Conservation (phyloP, 1,139 yeast species). For the Magnusiomyces paraingens region DNA sequence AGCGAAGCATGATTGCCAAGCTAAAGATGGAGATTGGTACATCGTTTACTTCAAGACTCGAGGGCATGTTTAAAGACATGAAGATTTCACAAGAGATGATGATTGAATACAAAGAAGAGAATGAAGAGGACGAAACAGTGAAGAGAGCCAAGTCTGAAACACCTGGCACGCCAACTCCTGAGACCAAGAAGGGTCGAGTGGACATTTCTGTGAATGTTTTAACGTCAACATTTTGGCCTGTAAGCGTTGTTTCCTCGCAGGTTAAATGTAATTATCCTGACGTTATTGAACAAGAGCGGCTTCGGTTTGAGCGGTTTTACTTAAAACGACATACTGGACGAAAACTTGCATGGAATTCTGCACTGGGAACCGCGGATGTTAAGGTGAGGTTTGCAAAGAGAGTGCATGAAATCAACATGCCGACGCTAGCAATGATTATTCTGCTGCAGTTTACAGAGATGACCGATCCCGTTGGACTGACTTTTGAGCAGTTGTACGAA, state of each 20-base stretch:
- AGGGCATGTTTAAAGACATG: slow-evolving; percentile 84
- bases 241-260: slow-evolving; percentile 48
- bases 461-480: slow-evolving; percentile 44
- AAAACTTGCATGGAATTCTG: slow-evolving; percentile 75
- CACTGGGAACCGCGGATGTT: slow-evolving; percentile 71
- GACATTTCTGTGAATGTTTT: slow-evolving; percentile 49
- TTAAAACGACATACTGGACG: slow-evolving; percentile 65
- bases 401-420: slow-evolving; percentile 73
- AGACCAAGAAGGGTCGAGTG: slow-evolving; percentile 19
- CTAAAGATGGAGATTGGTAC: slow-evolving; percentile 76
- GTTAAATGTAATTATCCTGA: slow-evolving; percentile 51
- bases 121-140: background rate
- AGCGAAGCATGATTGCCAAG: slow-evolving; percentile 61
- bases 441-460: slow-evolving; percentile 63
- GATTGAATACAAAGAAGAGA: slow-evolving; percentile 34
- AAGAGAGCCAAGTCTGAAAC: slow-evolving; percentile 15
- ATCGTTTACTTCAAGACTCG: slow-evolving; percentile 70
- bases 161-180: slow-evolving; percentile 4
- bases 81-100: slow-evolving; percentile 58
- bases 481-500: slow-evolving; percentile 56
- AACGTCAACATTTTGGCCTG: slow-evolving; percentile 57
- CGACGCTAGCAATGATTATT: slow-evolving; percentile 73
- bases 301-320: slow-evolving; percentile 45
- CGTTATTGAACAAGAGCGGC: slow-evolving; percentile 39
- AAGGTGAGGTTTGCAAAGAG: slow-evolving; percentile 43